Conservation (phyloP, 2,329 filamentous ascomycete species). For the Bipolaris cookei region DNA sequence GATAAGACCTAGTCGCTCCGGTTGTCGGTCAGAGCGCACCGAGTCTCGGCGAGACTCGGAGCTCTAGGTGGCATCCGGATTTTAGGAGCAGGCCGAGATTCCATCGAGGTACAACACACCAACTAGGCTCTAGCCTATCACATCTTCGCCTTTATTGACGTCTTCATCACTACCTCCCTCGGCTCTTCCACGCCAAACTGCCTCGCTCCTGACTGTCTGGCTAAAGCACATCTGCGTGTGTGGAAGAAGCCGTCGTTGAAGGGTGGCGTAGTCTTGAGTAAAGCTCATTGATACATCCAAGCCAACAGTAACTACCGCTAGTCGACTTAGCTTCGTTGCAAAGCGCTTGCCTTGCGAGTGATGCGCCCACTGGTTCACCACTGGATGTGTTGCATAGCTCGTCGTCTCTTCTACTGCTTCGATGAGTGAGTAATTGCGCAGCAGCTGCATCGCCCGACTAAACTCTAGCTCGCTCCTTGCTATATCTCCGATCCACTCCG, state of each 20-base stretch:
- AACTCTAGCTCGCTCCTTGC: constrained; percentile 25
- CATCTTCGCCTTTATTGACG: neutral
- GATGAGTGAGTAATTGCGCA: constrained; percentile 35
- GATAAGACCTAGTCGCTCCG: too few relatives aligned
- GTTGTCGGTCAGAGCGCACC: too few relatives aligned
- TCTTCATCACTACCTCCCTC: neutral
- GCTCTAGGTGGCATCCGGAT: too few relatives aligned
- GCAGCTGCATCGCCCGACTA: constrained; percentile 21
- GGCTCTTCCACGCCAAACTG: neutral
- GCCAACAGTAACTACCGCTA: constrained; percentile 21
- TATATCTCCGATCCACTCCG: constrained; percentile 22
- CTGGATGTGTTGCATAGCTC: constrained; percentile 29
- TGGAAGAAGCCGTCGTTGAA: constrained; percentile 29
- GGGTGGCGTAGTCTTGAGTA: constrained; percentile 9
- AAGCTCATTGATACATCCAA: constrained; percentile 13
- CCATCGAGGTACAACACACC: too few relatives aligned
- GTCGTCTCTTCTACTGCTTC: constrained; percentile 20
- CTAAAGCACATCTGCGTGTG: constrained; percentile 20
- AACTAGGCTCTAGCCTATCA: too few relatives aligned
- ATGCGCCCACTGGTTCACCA: constrained; percentile 26
- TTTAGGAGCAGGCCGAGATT: too few relatives aligned
- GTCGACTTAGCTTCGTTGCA: constrained; percentile 13
- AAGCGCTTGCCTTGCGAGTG: constrained; percentile 21
- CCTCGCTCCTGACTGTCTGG: constrained; percentile 8
- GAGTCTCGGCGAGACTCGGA: too few relatives aligned